Evolutionary conservation across 2,329 filamentous ascomycete species (phyloP).

Genomic region (Pestalotiopsis fici): DNA sequence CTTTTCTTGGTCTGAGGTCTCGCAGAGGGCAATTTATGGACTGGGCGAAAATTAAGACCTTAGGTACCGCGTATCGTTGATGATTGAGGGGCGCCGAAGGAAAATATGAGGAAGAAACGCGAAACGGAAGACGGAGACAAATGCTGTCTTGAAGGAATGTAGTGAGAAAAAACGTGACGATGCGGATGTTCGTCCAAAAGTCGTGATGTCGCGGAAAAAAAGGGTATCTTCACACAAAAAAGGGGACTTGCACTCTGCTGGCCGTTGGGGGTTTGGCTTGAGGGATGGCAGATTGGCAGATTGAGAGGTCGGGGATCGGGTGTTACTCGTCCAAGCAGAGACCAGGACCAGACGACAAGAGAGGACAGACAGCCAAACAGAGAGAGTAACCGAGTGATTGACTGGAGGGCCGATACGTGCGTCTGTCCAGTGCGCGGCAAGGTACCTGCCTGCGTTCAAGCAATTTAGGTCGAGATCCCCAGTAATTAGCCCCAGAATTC

Average conservation of each 20-base stretch:
- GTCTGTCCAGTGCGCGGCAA: neutral
- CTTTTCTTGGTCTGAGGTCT: slow-evolving; percentile 3
- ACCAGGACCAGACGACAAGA: neutral
- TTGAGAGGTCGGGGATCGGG: slow-evolving; percentile 8
- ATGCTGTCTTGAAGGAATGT: neutral
- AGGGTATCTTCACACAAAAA: slow-evolving; percentile 13
- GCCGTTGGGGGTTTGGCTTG: slow-evolving; percentile 3
- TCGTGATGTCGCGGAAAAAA: slow-evolving; percentile 10
- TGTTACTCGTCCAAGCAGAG: neutral
- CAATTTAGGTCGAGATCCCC: neutral
- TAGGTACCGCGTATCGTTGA: neutral
- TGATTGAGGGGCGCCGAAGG: neutral
- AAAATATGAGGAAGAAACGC: neutral
- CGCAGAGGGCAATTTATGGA: slow-evolving; percentile 1
- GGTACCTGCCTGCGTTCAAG: neutral
- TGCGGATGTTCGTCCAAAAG: slow-evolving; percentile 9
- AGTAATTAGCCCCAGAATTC: neutral
- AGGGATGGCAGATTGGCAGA: slow-evolving; percentile 1
- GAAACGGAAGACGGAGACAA: neutral
- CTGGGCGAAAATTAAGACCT: neutral
- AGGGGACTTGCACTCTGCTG: slow-evolving; percentile 9
- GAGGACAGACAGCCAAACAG: neutral
- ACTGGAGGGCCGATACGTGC: neutral
- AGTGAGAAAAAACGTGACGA: slow-evolving; percentile 1
- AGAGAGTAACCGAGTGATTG: neutral